A percentile compares a stretch with the other conserved stretches of the same genome.
These are phyloP conservation scores for Jaminaea rosea DNA, from an alignment of 1,284 basidiomycete species.

Conservation along the genomic window DNA sequence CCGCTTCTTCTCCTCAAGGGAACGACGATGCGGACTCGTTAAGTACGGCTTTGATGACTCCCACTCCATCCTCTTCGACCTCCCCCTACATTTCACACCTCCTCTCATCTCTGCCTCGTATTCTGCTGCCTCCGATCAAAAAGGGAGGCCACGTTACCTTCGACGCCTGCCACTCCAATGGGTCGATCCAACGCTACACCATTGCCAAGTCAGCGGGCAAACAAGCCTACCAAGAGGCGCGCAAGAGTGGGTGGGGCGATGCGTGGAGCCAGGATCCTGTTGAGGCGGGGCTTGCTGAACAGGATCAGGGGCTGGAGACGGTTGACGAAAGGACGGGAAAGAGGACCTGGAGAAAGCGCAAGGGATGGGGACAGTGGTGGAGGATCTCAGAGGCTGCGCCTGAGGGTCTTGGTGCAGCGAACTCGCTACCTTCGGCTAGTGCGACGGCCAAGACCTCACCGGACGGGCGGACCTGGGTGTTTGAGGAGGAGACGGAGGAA, in stretches of 20 bases:
- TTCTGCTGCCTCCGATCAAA: constrained; percentile 82
- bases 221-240: constrained; percentile 86
- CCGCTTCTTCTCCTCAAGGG: constrained; percentile 9
- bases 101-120: constrained; percentile 63
- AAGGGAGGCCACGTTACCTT: constrained; percentile 84
- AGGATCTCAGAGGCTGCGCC: no score
- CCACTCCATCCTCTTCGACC: background rate
- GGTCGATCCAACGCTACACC: constrained; percentile 79
- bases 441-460: background rate
- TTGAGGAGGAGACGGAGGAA: background rate
- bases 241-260: constrained; percentile 88
- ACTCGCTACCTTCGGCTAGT: no score
- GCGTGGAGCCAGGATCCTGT: constrained; percentile 66
- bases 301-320: no score
- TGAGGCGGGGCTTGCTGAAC: background rate
- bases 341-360: no score
- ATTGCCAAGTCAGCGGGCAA: constrained; percentile 86
- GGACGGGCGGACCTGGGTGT: background rate
- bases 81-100: background rate
- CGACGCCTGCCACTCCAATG: constrained; percentile 75
- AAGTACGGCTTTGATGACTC: background rate
- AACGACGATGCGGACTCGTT: constrained; percentile 27
- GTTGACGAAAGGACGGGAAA: no score
- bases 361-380: no score
- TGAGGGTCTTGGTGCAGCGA: no score